phyloP scores from a whole-genome alignment of 352 stramenopile genomes.

The Globisporangium radiosum region DNA sequence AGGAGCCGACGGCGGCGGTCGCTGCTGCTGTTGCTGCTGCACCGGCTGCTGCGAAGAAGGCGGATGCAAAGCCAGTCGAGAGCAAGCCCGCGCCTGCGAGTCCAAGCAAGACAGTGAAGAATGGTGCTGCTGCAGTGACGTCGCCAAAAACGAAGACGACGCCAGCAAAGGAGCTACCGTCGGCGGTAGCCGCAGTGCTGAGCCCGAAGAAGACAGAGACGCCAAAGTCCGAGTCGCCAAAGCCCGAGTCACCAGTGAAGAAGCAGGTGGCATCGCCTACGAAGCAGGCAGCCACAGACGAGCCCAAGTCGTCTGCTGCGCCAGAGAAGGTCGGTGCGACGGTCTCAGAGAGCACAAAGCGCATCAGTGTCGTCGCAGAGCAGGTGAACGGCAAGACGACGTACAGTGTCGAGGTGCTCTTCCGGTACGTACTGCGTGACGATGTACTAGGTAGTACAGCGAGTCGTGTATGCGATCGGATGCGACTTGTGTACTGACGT shows the following conservation, averaged over 20 bases:
- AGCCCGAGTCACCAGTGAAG: constrained; percentile 6
- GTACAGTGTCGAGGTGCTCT: constrained; percentile 52
- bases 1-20: background rate
- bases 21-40: background rate
- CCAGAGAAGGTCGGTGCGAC: constrained; percentile 2
- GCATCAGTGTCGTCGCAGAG: constrained; percentile 26
- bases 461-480: too few relatives aligned
- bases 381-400: constrained; percentile 37
- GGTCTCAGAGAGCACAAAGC: constrained; percentile 11
- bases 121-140: background rate
- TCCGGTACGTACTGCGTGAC: constrained; percentile 29
- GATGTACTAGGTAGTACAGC: too few relatives aligned
- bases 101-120: constrained; percentile 12
- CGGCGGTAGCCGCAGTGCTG: background rate
- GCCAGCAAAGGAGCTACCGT: background rate
- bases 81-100: constrained; percentile 5
- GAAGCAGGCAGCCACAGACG: constrained; percentile 5
- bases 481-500: too few relatives aligned
- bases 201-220: constrained; percentile 5
- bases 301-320: constrained; percentile 2
- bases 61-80: constrained; percentile 7
- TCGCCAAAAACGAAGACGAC: background rate
- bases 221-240: constrained; percentile 11
- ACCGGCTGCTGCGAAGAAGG: background rate
- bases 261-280: constrained; percentile 2